A percentile compares a stretch with the other conserved stretches of the same genome.
Conservation (phyloP, 768 basidiomycete species). For the Suillus occidentalis region DNA sequence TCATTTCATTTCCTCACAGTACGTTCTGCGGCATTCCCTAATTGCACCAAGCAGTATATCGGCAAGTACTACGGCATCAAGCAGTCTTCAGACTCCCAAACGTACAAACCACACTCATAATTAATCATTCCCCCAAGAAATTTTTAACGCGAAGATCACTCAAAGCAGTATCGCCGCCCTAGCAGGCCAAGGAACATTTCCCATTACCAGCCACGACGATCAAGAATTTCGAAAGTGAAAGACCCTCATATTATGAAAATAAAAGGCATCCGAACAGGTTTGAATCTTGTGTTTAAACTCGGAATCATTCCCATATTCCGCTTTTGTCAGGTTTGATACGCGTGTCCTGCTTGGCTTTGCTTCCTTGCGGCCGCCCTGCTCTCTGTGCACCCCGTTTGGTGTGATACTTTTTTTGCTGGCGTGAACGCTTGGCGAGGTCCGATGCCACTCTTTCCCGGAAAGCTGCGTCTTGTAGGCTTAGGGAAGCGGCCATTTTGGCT, state of each 20-base stretch:
- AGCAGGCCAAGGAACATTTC: not conserved
- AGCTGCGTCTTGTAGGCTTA: constrained; percentile 36
- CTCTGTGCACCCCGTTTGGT: constrained; percentile 65
- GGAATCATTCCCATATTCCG: constrained; percentile 57
- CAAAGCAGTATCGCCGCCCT: not conserved
- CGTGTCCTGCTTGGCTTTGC: constrained; percentile 81
- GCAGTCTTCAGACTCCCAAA: too few species aligned
- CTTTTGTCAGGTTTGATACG: constrained; percentile 59
- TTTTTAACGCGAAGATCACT: not conserved
- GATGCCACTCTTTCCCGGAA: constrained; percentile 61
- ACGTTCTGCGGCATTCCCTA: too few species aligned
- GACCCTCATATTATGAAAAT: not conserved
- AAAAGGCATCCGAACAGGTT: not conserved
- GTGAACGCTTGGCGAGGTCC: constrained; percentile 62
- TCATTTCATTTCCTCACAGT: too few species aligned
- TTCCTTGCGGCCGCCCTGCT: constrained; percentile 72
- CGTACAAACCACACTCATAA: not conserved
- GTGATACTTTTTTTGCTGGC: constrained; percentile 75
- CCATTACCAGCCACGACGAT: not conserved
- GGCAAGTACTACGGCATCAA: too few species aligned
- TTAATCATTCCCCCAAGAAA: not conserved
- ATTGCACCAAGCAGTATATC: too few species aligned
- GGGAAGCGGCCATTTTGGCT: constrained; percentile 41
- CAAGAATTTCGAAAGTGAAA: not conserved
- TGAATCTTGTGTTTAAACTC: not conserved